Percentiles rank a stretch among this genome's conserved stretches.
Evolutionary conservation across 1,139 yeast species (phyloP).

Genomic region (Blastobotrys buckinghamii): DNA sequence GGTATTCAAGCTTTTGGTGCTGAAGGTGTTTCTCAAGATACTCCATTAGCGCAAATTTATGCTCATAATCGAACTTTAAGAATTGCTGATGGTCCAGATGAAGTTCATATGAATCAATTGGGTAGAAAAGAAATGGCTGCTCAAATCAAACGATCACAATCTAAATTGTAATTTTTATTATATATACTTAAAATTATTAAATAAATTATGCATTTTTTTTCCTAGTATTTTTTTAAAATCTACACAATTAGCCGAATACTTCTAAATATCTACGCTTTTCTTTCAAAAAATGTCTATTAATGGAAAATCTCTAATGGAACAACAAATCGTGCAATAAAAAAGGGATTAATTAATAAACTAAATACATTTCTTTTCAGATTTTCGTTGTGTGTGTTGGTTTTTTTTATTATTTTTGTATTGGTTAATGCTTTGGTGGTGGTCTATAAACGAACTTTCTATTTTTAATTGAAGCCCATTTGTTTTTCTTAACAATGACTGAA

Average conservation of each 20-base stretch:
- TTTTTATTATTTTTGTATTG: neutral
- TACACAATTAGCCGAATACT: neutral
- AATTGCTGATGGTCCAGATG: conserved; percentile 75
- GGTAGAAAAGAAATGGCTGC: conserved; percentile 41
- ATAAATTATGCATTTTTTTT: neutral
- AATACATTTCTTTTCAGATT: neutral
- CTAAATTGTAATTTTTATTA: too few species aligned
- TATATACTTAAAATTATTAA: neutral
- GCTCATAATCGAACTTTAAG: conserved; percentile 55
- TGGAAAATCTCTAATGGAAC: too few species aligned
- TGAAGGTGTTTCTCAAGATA: conserved; percentile 60
- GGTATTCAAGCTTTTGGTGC: conserved; percentile 68
- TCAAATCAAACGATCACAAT: conserved; percentile 7
- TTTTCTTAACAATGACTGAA: conserved; percentile 90
- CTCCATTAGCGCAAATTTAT: conserved; percentile 54
- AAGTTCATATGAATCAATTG: conserved; percentile 59
- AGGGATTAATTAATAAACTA: too few species aligned
- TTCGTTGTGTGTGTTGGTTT: neutral
- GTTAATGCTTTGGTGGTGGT: conserved; percentile 49
- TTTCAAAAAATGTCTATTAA: too few species aligned
- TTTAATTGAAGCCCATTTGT: conserved; percentile 97
- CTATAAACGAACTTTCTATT: conserved; percentile 90
- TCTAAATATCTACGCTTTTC: too few species aligned
- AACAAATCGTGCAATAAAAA: too few species aligned
- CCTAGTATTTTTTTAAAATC: neutral